Evolutionary conservation across 1,284 basidiomycete species (phyloP).

Genomic region (Earliella scabrosa): DNA sequence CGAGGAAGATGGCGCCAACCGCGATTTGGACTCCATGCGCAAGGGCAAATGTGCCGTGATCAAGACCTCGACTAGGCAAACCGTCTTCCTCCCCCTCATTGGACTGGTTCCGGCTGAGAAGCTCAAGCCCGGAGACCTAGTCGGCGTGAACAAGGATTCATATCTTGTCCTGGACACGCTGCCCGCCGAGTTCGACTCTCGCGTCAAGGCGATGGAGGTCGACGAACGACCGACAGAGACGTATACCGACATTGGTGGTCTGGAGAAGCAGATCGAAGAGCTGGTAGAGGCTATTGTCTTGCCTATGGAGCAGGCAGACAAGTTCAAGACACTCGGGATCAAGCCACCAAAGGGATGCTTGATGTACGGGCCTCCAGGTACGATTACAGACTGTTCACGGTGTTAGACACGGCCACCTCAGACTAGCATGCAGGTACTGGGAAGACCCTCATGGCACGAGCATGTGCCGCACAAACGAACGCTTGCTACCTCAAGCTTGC

Average conservation of each 20-base stretch:
- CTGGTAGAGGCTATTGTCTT: slow-evolving; percentile 81
- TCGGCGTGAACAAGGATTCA: slow-evolving; percentile 99
- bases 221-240: slow-evolving; percentile 81
- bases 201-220: slow-evolving; percentile 94
- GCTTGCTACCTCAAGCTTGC: slow-evolving; percentile 84
- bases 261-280: slow-evolving; percentile 86
- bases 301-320: slow-evolving; percentile 83
- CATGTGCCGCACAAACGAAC: slow-evolving; percentile 83
- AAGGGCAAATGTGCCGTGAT: slow-evolving; percentile 99
- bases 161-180: slow-evolving; percentile 94
- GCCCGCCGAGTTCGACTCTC: slow-evolving; percentile 77
- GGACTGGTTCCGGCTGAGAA: slow-evolving; percentile 93
- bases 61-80: slow-evolving; percentile 98
- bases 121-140: slow-evolving; percentile 91
- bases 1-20: slow-evolving; percentile 92
- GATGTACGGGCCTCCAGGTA: slow-evolving; percentile 82
- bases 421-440: no score
- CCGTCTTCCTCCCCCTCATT: slow-evolving; percentile 97
- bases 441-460: slow-evolving; percentile 79
- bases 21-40: slow-evolving; percentile 92
- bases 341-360: slow-evolving; percentile 79
- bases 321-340: slow-evolving; percentile 84
- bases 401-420: no score
- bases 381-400: no score
- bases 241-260: slow-evolving; percentile 80